A percentile compares a stretch with the other conserved stretches of the same genome.
Conservation (phyloP, 768 basidiomycete genomes). For the Leucocoprinus leucothites region DNA sequence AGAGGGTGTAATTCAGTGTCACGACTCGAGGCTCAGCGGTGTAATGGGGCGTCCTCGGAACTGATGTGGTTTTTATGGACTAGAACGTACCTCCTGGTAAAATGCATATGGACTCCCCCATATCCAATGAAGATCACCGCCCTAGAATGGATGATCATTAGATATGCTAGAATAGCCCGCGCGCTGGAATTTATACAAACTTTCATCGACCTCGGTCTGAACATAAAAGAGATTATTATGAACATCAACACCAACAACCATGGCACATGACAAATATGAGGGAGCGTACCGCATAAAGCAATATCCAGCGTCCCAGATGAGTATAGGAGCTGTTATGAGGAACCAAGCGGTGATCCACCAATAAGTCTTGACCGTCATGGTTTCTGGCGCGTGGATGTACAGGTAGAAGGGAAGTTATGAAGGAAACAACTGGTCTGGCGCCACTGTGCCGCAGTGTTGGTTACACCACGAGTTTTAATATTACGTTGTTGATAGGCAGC, state of each 20-base stretch:
- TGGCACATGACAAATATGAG: not conserved
- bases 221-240: too few relatives aligned
- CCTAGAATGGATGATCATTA: constrained; percentile 29
- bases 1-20: not conserved
- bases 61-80: not conserved
- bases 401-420: not conserved
- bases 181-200: constrained; percentile 21
- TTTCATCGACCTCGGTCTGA: constrained; percentile 79
- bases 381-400: not conserved
- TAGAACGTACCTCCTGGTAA: constrained; percentile 63
- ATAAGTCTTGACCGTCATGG: constrained; percentile 42
- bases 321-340: constrained; percentile 55
- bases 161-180: not conserved
- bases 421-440: too few relatives aligned
- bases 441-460: too few relatives aligned
- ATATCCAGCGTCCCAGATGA: constrained; percentile 78
- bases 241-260: too few relatives aligned
- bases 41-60: constrained; percentile 7
- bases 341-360: constrained; percentile 71
- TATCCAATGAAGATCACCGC: constrained; percentile 89
- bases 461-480: too few relatives aligned
- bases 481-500: too few relatives aligned
- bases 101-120: constrained; percentile 83
- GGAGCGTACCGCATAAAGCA: constrained; percentile 69
- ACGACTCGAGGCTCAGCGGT: constrained; percentile 12